Evolutionary conservation across 2,329 filamentous ascomycete species (phyloP).

Genomic region (Pleurostoma richardsiae): DNA sequence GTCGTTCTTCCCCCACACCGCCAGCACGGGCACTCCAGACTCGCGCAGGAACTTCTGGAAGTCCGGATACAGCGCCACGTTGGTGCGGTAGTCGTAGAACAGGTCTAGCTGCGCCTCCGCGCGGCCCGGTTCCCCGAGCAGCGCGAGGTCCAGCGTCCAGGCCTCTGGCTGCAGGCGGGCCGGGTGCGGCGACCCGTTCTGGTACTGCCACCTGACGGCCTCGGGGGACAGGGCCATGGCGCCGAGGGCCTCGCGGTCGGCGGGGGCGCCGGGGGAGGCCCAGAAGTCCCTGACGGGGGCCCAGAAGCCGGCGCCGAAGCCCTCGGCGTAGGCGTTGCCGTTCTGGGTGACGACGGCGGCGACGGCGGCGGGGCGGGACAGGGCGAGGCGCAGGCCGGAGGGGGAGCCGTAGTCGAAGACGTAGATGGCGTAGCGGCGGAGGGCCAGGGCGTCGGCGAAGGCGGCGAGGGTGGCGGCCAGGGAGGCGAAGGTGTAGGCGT

Average conservation of each 20-base stretch:
- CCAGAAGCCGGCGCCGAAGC: constrained; percentile 46
- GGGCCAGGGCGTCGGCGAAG: constrained; percentile 41
- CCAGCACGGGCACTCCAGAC: constrained; percentile 46
- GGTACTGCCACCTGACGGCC: constrained; percentile 38
- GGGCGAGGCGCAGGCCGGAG: constrained; percentile 45
- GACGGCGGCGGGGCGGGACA: constrained; percentile 39
- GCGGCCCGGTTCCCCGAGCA: constrained; percentile 43
- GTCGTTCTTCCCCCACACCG: constrained; percentile 56
- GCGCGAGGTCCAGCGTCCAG: constrained; percentile 45
- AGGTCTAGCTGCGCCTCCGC: constrained; percentile 50
- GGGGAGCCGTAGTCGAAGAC: constrained; percentile 62
- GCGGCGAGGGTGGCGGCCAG: constrained; percentile 39
- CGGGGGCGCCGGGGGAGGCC: constrained; percentile 25
- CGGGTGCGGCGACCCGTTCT: constrained; percentile 27
- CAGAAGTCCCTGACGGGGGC: constrained; percentile 39
- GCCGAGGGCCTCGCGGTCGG: constrained; percentile 28
- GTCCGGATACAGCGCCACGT: constrained; percentile 45
- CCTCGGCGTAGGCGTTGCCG: constrained; percentile 56
- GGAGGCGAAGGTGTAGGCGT: constrained; percentile 49
- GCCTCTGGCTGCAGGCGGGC: constrained; percentile 34
- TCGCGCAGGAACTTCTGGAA: constrained; percentile 51
- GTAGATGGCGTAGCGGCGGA: constrained; percentile 48
- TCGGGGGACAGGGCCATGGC: constrained; percentile 26
- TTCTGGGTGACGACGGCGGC: constrained; percentile 53
- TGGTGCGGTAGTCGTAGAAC: constrained; percentile 52